Evolutionary conservation across 495 filamentous ascomycete genomes (phyloP).

Genomic region (Trichocladium uniseriatum): DNA sequence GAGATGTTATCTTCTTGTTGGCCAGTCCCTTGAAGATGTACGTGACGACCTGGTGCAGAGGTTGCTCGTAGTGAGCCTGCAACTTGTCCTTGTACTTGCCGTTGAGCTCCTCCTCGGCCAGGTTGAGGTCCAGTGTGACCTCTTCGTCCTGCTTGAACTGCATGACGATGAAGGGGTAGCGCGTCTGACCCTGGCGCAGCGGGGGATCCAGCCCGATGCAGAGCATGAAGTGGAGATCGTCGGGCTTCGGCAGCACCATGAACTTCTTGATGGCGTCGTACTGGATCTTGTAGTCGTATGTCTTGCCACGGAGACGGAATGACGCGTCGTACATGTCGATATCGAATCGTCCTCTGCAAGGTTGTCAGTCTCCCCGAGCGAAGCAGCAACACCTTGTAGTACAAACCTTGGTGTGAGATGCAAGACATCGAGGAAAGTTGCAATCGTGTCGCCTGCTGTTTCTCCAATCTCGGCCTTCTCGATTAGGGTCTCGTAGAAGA

Average conservation of each 20-base stretch:
- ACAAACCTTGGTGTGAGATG: constrained; percentile 91
- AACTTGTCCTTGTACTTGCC: constrained; percentile 86
- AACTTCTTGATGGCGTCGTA: constrained; percentile 98
- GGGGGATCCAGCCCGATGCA: constrained; percentile 94
- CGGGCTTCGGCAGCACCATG: constrained; percentile 93
- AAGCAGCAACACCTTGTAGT: background rate
- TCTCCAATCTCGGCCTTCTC: constrained; percentile 99
- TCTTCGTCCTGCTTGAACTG: constrained; percentile 98
- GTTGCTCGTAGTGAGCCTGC: constrained; percentile 77
- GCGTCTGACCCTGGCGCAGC: constrained; percentile 91
- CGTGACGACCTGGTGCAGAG: constrained; percentile 81
- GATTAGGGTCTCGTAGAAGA: constrained; percentile 95
- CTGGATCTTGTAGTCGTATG: constrained; percentile 99
- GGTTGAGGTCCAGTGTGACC: constrained; percentile 90
- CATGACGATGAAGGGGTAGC: constrained; percentile 99
- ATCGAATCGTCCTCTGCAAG: constrained; percentile 86
- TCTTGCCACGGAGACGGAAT: constrained; percentile 95
- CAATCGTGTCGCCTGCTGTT: constrained; percentile 92
- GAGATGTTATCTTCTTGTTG: constrained; percentile 86
- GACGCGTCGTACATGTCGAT: constrained; percentile 99
- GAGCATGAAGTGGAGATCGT: constrained; percentile 90
- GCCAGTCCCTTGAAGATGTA: constrained; percentile 90
- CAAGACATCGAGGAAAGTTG: constrained; percentile 92
- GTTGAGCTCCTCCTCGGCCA: constrained; percentile 79
- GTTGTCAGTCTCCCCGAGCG: constrained; percentile 23